Evolutionary conservation across 345 rosid genomes (phyloP).

Genomic region (Turritis glabra): DNA sequence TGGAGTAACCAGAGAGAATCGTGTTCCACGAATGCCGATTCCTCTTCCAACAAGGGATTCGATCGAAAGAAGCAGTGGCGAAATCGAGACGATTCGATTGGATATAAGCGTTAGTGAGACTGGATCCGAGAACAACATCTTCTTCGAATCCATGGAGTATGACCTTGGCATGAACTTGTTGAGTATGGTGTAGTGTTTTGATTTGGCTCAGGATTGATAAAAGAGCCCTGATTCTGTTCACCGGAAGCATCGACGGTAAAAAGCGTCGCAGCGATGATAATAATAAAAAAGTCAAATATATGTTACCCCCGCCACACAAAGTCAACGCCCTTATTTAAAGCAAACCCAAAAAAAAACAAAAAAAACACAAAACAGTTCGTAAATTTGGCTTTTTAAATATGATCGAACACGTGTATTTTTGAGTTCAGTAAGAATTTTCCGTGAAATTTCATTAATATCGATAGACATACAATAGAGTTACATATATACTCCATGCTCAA

Average conservation of each 20-base stretch:
- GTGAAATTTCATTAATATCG: background rate
- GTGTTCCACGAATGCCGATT: slow-evolving; percentile 48
- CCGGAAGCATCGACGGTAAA: slow-evolving; percentile 32
- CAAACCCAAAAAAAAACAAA: background rate
- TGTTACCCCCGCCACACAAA: background rate
- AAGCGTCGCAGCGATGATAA: slow-evolving; percentile 3
- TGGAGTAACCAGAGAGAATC: slow-evolving; percentile 43
- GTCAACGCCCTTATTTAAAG: background rate
- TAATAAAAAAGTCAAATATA: slow-evolving; percentile 4
- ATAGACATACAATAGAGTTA: background rate
- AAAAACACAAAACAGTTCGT: background rate
- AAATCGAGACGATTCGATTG: slow-evolving; percentile 38
- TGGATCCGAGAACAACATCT: slow-evolving; percentile 37
- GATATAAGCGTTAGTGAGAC: slow-evolving; percentile 42
- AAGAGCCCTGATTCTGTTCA: slow-evolving; percentile 25
- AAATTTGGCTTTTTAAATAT: background rate
- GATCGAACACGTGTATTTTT: background rate
- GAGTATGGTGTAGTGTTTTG: slow-evolving; percentile 37
- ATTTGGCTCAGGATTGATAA: slow-evolving; percentile 32
- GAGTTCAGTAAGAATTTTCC: background rate
- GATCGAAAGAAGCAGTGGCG: slow-evolving; percentile 39
- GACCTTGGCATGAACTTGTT: slow-evolving; percentile 42
- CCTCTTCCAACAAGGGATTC: slow-evolving; percentile 24
- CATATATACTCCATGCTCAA: no score
- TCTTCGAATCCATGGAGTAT: slow-evolving; percentile 34